phyloP scores from a whole-genome alignment of 1,139 yeast species.

The Pichia sp. region DNA sequence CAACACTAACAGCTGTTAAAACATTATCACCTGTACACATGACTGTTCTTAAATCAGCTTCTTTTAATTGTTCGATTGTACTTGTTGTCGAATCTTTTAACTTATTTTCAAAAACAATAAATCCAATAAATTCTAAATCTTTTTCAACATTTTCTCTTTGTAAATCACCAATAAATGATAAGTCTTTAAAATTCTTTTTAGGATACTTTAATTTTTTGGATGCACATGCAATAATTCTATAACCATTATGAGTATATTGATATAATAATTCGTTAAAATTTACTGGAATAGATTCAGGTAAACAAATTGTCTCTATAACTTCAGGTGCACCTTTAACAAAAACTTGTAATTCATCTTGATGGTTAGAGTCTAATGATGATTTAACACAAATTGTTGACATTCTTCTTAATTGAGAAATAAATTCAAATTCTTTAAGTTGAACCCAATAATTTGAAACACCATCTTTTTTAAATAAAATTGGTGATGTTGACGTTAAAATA shows the following conservation, averaged over 20 bases:
- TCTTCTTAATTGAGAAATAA: slow-evolving; percentile 75
- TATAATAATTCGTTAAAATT: slow-evolving; percentile 71
- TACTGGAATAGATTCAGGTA: slow-evolving; percentile 60
- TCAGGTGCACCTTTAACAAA: slow-evolving; percentile 97
- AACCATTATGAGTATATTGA: slow-evolving; percentile 87
- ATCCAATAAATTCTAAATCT: slow-evolving; percentile 71
- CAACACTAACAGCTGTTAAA: slow-evolving; percentile 91
- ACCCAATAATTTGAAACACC: slow-evolving; percentile 24
- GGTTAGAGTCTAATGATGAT: slow-evolving; percentile 23
- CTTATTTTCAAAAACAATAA: slow-evolving; percentile 87
- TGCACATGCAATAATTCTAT: slow-evolving; percentile 93
- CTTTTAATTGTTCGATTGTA: slow-evolving; percentile 52
- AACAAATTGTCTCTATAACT: slow-evolving; percentile 77
- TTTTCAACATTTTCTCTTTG: slow-evolving; percentile 63
- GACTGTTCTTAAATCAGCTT: slow-evolving; percentile 71
- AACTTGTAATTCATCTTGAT: slow-evolving; percentile 30
- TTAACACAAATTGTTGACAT: slow-evolving; percentile 73
- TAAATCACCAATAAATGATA: slow-evolving; percentile 30
- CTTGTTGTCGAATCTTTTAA: slow-evolving; percentile 62
- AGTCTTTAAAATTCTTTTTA: slow-evolving; percentile 25
- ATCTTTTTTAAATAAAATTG: slow-evolving; percentile 38
- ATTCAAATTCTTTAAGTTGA: slow-evolving; percentile 72
- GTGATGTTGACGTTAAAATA: slow-evolving; percentile 39
- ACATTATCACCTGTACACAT: slow-evolving; percentile 99
- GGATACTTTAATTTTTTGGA: slow-evolving; percentile 41